phyloP scores from a whole-genome alignment of 495 filamentous ascomycete species.

The Daldinia bambusicola region DNA sequence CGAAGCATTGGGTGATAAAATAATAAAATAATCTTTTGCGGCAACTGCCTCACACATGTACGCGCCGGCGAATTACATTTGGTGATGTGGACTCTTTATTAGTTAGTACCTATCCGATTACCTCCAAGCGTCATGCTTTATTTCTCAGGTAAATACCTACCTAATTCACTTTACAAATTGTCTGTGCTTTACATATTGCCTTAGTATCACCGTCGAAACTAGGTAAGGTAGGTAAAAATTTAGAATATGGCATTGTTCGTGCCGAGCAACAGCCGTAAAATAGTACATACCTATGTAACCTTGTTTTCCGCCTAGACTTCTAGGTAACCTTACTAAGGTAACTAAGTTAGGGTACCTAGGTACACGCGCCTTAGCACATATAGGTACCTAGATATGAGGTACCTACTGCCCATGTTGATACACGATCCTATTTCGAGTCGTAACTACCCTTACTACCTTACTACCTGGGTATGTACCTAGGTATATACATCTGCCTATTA shows the following conservation, averaged over 20 bases:
- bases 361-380: background rate
- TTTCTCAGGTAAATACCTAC: background rate
- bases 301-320: slow-evolving; percentile 7
- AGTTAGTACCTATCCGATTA: no score
- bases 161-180: background rate
- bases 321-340: slow-evolving; percentile 11
- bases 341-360: slow-evolving; percentile 3
- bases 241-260: slow-evolving; percentile 3
- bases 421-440: background rate
- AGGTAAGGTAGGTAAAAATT: background rate
- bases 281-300: background rate
- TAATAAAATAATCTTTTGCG: background rate
- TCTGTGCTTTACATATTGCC: no score
- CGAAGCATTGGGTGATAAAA: background rate
- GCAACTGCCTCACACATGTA: background rate
- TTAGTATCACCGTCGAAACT: no score
- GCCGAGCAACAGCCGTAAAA: slow-evolving; percentile 38
- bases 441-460: slow-evolving; percentile 6
- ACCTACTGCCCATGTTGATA: background rate
- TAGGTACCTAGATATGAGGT: no score
- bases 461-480: background rate
- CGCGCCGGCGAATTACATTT: background rate
- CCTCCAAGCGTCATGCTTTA: slow-evolving; percentile 3
- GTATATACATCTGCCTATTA: background rate
- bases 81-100: background rate